phyloP scores from a whole-genome alignment of 2,329 filamentous ascomycete species.

The Exophiala sp. region DNA sequence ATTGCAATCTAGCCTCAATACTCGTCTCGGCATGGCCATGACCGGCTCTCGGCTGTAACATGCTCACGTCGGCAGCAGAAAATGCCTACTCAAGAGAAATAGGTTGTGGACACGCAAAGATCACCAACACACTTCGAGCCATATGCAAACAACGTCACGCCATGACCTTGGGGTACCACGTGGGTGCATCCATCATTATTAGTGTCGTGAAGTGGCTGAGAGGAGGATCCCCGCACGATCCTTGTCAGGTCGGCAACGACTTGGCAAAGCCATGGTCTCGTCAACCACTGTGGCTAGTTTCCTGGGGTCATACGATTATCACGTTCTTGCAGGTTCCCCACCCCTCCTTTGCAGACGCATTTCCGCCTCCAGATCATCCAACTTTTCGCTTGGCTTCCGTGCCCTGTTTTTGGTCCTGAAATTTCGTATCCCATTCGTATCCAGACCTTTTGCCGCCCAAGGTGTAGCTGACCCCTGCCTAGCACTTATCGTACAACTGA shows the following conservation, averaged over 20 bases:
- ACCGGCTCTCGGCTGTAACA: neutral
- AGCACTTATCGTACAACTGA: neutral
- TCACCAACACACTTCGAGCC: neutral
- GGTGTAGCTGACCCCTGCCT: too few species aligned
- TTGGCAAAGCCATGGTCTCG: too few species aligned
- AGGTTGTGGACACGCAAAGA: neutral
- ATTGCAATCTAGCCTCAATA: neutral
- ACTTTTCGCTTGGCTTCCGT: neutral
- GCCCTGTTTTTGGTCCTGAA: neutral
- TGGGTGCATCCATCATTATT: neutral
- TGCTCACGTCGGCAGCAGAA: neutral
- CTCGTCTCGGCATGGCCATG: neutral
- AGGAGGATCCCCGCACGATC: neutral
- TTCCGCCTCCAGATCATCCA: neutral
- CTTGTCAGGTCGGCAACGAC: too few species aligned
- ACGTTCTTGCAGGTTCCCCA: too few species aligned
- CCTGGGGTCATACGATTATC: too few species aligned
- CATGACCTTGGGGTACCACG: neutral
- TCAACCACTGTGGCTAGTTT: too few species aligned
- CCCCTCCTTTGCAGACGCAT: neutral
- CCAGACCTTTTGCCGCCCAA: neutral
- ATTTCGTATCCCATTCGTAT: neutral
- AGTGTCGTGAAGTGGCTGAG: neutral
- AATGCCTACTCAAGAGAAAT: neutral
- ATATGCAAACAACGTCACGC: neutral